Evolutionary conservation across 345 rosid genomes (phyloP), one percentile per base, ranked within the genome.

Genomic region (Rhodomyrtus tomentosa): DNA sequence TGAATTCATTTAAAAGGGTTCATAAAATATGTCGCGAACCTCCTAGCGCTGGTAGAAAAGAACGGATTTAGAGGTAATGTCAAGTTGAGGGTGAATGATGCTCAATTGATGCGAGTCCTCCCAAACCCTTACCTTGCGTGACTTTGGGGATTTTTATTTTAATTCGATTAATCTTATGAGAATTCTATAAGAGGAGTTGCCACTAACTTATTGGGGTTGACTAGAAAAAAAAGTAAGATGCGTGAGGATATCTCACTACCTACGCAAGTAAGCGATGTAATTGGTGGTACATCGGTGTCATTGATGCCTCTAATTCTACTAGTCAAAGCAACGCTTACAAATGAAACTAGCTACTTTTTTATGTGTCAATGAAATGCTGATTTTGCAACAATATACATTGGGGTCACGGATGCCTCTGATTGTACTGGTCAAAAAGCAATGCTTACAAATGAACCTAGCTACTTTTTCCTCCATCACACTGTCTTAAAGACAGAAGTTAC

Each of bases 121-220:
- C 2, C 20, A 58, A 58, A 27, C 14, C 5, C 1, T 1, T 27
- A 58, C 72, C 29, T 58, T 14, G 29, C 0, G 0, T 2, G 0
- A 58, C 20, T 0, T 59, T 27, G 1, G 1, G 52, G 2, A 59
- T 59, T 27, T 27, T 4, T 21, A 29, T 14, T 27, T 29, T 27
- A 27, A 58, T 27, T 27, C 18, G 29, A 27, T 14, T 59, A 58
- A 59, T 14, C 20, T 16, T 14, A 14, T 27, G 5, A 14, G 72
- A 0, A 6, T 59, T 59, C 0, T 27, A 3, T 58, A 27, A 1
- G 0, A 0, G 10, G 2, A 8, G 38, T 29, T 3, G 15, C 0
- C 0, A 15, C 20, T 59, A 59, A 1, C 2, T 8, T 14, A 58
- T 27, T 29, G 5, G 1, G 0, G 0, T 59, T 15, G 0, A 1